Percentiles rank a stretch among this genome's conserved stretches.
Conservation (phyloP, 148 eudicot genomes). For the Silene conica region DNA sequence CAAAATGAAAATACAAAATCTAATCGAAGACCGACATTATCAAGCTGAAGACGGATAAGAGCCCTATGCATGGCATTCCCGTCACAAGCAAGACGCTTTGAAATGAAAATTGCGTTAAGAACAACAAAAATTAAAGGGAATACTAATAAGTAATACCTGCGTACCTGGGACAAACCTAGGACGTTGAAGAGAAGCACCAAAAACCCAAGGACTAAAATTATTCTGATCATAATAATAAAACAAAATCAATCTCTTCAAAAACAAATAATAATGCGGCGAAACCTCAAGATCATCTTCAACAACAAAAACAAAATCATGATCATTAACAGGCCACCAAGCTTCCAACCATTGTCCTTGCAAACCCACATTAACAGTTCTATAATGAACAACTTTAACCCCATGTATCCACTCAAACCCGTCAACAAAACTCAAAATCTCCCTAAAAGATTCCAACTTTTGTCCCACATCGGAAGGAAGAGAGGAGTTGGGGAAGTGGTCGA, state of each 20-base stretch:
- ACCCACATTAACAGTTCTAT: slow-evolving; percentile 74
- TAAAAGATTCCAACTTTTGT: slow-evolving; percentile 21
- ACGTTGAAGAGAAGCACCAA: too few relatives aligned
- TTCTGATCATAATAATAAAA: slow-evolving; percentile 60
- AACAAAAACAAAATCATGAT: slow-evolving; percentile 87
- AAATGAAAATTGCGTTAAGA: too few relatives aligned
- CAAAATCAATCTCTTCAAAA: slow-evolving; percentile 49
- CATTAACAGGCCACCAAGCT: slow-evolving; percentile 89
- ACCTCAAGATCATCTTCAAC: slow-evolving; percentile 94
- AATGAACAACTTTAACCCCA: slow-evolving; percentile 73
- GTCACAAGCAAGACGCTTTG: too few relatives aligned
- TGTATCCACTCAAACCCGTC: slow-evolving; percentile 66
- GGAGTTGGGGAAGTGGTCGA: slow-evolving; percentile 53
- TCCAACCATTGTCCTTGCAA: slow-evolving; percentile 95
- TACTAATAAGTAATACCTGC: too few relatives aligned
- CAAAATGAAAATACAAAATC: too few relatives aligned
- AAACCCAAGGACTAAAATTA: slow-evolving; percentile 48
- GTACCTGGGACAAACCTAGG: too few relatives aligned
- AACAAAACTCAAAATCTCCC: slow-evolving; percentile 49
- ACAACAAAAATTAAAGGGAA: neutral
- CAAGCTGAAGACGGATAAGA: too few relatives aligned
- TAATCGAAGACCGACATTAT: too few relatives aligned
- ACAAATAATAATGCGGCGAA: slow-evolving; percentile 65
- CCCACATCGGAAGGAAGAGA: slow-evolving; percentile 26
- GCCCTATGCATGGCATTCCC: too few relatives aligned